A percentile compares a stretch with the other conserved stretches of the same genome.
phyloP scores from a whole-genome alignment of 371 early-diverging fungal species.

The Mucor racemosus region DNA sequence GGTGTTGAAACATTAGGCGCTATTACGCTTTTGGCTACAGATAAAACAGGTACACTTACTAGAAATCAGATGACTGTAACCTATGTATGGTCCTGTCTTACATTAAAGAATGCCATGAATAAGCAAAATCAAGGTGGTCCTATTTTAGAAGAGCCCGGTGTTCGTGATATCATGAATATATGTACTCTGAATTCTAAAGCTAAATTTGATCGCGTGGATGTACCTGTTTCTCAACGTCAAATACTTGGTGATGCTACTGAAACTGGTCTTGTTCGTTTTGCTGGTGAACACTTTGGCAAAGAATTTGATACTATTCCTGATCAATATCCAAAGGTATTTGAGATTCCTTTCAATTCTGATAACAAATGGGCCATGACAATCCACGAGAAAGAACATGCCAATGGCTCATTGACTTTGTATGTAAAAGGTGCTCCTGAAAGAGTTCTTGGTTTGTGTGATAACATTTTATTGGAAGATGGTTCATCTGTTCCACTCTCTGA shows the following conservation, averaged over 20 bases:
- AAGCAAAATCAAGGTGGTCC: constrained; percentile 11
- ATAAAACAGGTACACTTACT: constrained; percentile 96
- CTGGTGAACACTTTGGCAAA: constrained; percentile 59
- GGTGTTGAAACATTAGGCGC: constrained; percentile 96
- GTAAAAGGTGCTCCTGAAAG: constrained; percentile 97
- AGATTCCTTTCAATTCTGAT: constrained; percentile 94
- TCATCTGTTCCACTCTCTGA: constrained; percentile 56
- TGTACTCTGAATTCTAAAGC: constrained; percentile 81
- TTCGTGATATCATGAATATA: constrained; percentile 73
- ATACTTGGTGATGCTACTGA: constrained; percentile 94
- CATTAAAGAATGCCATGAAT: constrained; percentile 64
- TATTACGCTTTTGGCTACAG: constrained; percentile 92
- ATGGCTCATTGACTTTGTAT: constrained; percentile 73
- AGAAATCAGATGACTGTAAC: constrained; percentile 95
- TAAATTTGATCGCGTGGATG: constrained; percentile 87
- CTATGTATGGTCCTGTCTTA: constrained; percentile 80
- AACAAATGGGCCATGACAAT: constrained; percentile 96
- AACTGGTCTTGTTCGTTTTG: constrained; percentile 84
- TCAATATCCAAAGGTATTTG: constrained; percentile 85
- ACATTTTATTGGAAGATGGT: constrained; percentile 54
- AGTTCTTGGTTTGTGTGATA: constrained; percentile 76
- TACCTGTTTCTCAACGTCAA: constrained; percentile 58
- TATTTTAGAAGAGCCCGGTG: constrained; percentile 52
- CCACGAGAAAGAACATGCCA: constrained; percentile 70
- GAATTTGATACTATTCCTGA: constrained; percentile 71